Conservation (phyloP, 345 rosid species). For the Erucastrum elatum region DNA sequence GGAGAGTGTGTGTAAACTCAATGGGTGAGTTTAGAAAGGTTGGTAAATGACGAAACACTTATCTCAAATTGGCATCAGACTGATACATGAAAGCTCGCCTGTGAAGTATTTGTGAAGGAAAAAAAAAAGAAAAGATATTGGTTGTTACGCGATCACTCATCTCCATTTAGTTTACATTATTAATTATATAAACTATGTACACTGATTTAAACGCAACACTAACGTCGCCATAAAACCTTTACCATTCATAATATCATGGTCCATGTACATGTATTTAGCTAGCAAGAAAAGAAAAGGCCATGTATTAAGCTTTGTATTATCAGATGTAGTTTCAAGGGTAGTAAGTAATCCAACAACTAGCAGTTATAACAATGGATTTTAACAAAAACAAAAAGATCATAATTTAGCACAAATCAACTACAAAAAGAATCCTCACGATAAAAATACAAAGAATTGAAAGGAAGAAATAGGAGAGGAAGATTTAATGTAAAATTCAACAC, state of each 20-base stretch:
- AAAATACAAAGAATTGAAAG: slow-evolving; percentile 40
- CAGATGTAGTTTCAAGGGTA: slow-evolving; percentile 2
- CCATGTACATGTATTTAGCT: slow-evolving; percentile 11
- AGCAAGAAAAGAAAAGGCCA: background rate
- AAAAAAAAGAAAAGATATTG: background rate
- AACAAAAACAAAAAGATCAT: background rate
- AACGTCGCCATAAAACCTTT: slow-evolving; percentile 10
- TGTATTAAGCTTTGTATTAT: background rate
- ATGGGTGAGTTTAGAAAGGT: background rate
- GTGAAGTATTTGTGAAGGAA: background rate
- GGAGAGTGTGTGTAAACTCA: background rate
- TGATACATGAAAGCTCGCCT: background rate
- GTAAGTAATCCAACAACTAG: slow-evolving; percentile 20
- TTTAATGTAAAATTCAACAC: slow-evolving; percentile 26
- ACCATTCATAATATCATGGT: background rate
- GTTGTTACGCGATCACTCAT: slow-evolving; percentile 16
- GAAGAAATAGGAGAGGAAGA: slow-evolving; percentile 33
- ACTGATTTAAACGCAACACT: slow-evolving; percentile 22
- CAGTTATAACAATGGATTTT: slow-evolving; percentile 27
- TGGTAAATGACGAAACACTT: slow-evolving; percentile 15
- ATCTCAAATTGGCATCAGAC: slow-evolving; percentile 1
- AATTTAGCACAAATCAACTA: slow-evolving; percentile 33
- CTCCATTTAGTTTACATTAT: background rate
- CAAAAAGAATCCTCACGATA: slow-evolving; percentile 32
- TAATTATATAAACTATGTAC: background rate